phyloP scores from a whole-genome alignment of 257 asterid species.

The Plantago ovata region DNA sequence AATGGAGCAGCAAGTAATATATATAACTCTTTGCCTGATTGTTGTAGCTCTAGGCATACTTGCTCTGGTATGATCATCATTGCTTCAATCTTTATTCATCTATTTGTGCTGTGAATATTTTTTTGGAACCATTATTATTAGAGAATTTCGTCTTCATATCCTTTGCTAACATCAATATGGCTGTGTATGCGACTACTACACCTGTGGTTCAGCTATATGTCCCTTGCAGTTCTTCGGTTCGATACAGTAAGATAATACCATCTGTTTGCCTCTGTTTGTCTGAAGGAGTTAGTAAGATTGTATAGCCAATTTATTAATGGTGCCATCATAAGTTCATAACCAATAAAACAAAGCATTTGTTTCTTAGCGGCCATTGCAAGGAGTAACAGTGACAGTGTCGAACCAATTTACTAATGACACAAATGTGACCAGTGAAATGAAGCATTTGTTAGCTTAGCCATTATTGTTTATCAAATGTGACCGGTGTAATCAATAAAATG shows the following conservation, averaged over 20 bases:
- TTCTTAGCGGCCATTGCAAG: not conserved
- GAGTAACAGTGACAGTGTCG: too few species aligned
- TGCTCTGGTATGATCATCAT: slow-evolving; percentile 57
- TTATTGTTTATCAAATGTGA: too few species aligned
- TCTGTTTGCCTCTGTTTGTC: not conserved
- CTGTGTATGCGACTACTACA: slow-evolving; percentile 70
- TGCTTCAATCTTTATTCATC: slow-evolving; percentile 20
- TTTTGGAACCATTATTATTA: slow-evolving; percentile 54
- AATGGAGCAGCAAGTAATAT: too few species aligned
- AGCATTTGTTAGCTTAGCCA: too few species aligned
- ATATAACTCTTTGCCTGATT: slow-evolving; percentile 58
- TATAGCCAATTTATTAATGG: not conserved
- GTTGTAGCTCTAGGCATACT: slow-evolving; percentile 87
- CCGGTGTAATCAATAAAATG: too few species aligned
- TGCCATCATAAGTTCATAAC: too few species aligned
- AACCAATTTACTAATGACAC: not conserved
- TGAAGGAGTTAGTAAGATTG: not conserved
- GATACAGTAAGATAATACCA: slow-evolving; percentile 52
- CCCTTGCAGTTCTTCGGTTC: slow-evolving; percentile 82
- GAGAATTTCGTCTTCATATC: slow-evolving; percentile 62
- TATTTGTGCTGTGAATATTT: slow-evolving; percentile 27
- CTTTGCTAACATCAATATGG: slow-evolving; percentile 63
- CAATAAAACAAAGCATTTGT: not conserved
- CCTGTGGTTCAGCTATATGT: slow-evolving; percentile 87
- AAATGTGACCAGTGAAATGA: too few species aligned